Evolutionary conservation across 306 rosid species (phyloP), one percentile per base, ranked within the genome.

Genomic region (Carpinus viminea): DNA sequence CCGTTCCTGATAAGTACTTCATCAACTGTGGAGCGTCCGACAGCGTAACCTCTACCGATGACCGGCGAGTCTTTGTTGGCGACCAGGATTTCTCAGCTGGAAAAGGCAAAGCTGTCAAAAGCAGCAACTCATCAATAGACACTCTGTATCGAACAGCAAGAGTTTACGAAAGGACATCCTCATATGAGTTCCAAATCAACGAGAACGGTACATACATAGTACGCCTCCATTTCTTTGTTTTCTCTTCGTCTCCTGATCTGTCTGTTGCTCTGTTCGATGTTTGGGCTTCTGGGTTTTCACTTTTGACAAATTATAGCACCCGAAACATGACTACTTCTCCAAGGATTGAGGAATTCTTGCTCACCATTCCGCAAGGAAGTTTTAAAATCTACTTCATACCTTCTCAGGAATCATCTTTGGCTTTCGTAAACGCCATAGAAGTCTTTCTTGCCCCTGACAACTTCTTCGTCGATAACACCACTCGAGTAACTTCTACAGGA

Each of bases 341-440:
- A 48, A 8, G 26, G 48, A 68, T 88, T 0, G 72, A 78, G 69
- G 92, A 88, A 66, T 86, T 59, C 70, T 78, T 48, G 62, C 18
- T 86, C 0, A 38, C 72, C 11, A 82, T 84, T 76, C 3, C 2
- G 0, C 0, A 13, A 16, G 6, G n/a, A 5, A 52, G 1, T 18
- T 72, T 86, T 17, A 47, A 0, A 56, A 73, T 88, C 13, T 65
- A 47, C 12, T 88, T 88, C 78, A 54, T 60, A 0, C 92, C 92
- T 4, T 17, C 24, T 41, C 73, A 31, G 24, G 0, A 8, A 8
- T 41, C 76, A 9, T 62, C 82, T 6, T 26, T 80, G 43, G 88
- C 90, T 0, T 88, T 88, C 74, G 87, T 88, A 1, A 88, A 86
- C 31, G 92, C 92, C 21, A 82, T 88, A 36, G 92, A 88, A 73